A percentile compares a stretch with the other conserved stretches of the same genome.
Conservation (phyloP, 2,329 filamentous ascomycete species). For the Fusarium protoensiforme region DNA sequence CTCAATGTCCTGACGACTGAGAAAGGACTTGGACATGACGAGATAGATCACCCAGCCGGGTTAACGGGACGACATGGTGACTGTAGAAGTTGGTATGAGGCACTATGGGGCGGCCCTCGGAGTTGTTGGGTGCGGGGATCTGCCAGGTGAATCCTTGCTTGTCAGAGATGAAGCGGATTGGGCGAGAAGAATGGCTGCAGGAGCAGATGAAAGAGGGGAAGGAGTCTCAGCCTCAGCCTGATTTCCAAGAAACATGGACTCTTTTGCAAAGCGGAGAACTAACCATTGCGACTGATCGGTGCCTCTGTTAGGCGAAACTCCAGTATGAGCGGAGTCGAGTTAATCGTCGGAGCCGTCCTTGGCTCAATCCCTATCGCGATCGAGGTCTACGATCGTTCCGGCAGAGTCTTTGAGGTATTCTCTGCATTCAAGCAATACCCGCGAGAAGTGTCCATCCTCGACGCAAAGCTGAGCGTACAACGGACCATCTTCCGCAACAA, state of each 20-base stretch:
- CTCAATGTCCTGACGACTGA: not conserved
- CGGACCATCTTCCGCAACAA: not conserved
- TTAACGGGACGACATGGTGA: too few relatives aligned
- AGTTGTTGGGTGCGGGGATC: not conserved
- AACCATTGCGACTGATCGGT: not conserved
- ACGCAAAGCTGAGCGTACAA: not conserved
- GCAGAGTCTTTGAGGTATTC: not conserved
- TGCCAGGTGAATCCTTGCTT: not conserved
- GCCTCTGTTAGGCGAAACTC: not conserved
- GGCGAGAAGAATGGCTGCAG: not conserved
- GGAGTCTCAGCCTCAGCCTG: not conserved
- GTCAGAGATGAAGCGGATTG: not conserved
- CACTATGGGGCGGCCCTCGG: not conserved
- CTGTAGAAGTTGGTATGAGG: too few relatives aligned
- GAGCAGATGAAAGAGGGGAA: not conserved
- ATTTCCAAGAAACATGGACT: not conserved
- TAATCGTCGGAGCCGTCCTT: not conserved
- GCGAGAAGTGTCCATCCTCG: not conserved
- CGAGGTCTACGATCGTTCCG: not conserved
- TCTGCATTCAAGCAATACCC: not conserved
- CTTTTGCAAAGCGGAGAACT: not conserved
- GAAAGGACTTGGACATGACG: not conserved
- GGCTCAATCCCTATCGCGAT: not conserved
- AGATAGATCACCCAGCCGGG: not conserved
- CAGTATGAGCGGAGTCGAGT: not conserved